Evolutionary conservation across 1,139 yeast genomes (phyloP), one percentile per base, ranked within the genome.

Genomic region (Chernovozyma sophiae-reginae): DNA sequence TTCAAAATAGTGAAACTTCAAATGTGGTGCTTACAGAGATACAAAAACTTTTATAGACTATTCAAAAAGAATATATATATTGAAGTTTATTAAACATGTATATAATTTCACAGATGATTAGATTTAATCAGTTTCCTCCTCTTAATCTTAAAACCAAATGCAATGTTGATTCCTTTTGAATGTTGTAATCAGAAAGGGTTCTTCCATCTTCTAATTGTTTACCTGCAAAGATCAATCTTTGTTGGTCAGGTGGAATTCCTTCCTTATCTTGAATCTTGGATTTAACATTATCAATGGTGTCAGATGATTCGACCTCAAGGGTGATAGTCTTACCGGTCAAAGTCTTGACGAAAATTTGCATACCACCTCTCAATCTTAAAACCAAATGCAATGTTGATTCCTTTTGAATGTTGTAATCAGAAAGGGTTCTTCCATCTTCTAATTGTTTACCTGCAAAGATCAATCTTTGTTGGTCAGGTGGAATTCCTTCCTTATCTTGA

Each of bases 341-440:
- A 74, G 97, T 90, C 78, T 90, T 90, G 77, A 92, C 97, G 78
- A 92, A 92, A 78, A 90, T 89, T 79, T 90, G 97, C 97, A 90
- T 90, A 80, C 96, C 96, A 85, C 97, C 97, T 82, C 97, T 86
- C 73, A 92, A 86, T 82, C 97, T 89, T 55, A 92, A 79, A 65
- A 92, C 97, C 74, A 92, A 83, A 77, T 92, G 97, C 55, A 92
- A 74, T 56, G 97, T 92, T 53, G 97, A 90, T 80, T 92, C 98
- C 87, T 92, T 90, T 80, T 90, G 97, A 79, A 92, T 92, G 94
- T 90, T 90, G 96, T 92, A 92, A 82, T 92, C 98, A 59, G 96
- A 84, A 62, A 92, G 81, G 56, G 97, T 90, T 81, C 97, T 87
- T 64, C 97, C 97, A 63, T 92, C 97, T 79, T 90, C 97, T 71